Conservation (phyloP, 805 yeast genomes). For the Candida bentonensis region DNA sequence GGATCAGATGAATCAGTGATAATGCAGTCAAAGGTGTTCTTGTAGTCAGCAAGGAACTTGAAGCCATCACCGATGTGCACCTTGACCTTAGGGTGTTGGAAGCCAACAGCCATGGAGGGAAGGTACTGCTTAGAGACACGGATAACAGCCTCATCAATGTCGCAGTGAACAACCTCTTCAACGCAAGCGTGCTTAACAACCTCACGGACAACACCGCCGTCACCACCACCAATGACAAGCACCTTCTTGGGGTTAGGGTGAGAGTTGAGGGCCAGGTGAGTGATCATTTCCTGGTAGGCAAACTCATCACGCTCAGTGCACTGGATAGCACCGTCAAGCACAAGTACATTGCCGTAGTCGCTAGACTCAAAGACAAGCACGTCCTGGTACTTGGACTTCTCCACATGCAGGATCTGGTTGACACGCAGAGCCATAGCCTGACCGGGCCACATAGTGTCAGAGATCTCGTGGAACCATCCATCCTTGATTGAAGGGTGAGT, state of each 20-base stretch:
- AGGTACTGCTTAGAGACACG: constrained; percentile 72
- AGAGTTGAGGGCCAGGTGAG: constrained; percentile 83
- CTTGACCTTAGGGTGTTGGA: constrained; percentile 75
- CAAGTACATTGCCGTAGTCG: constrained; percentile 89
- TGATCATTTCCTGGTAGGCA: constrained; percentile 96
- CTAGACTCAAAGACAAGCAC: constrained; percentile 86
- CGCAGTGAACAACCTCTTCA: constrained; percentile 84
- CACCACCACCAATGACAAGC: constrained; percentile 96
- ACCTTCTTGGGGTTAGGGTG: constrained; percentile 93
- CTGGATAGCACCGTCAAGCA: constrained; percentile 88
- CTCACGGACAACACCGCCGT: constrained; percentile 96
- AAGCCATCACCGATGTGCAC: constrained; percentile 96
- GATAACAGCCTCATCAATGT: constrained; percentile 89
- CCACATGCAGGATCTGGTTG: constrained; percentile 72
- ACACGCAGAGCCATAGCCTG: constrained; percentile 91
- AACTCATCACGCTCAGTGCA: constrained; percentile 96
- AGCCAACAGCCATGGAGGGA: constrained; percentile 77
- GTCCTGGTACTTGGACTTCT: constrained; percentile 83
- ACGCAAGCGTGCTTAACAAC: constrained; percentile 77
- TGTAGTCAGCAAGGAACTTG: constrained; percentile 75
- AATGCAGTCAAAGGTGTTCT: constrained; percentile 83
- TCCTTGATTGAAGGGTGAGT: constrained; percentile 27
- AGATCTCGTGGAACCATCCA: constrained; percentile 95
- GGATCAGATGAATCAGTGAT: constrained; percentile 97
- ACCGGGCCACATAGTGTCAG: constrained; percentile 98